Evolutionary conservation across 2,329 filamentous ascomycete species (phyloP).

Genomic region (Neurospora sp.): DNA sequence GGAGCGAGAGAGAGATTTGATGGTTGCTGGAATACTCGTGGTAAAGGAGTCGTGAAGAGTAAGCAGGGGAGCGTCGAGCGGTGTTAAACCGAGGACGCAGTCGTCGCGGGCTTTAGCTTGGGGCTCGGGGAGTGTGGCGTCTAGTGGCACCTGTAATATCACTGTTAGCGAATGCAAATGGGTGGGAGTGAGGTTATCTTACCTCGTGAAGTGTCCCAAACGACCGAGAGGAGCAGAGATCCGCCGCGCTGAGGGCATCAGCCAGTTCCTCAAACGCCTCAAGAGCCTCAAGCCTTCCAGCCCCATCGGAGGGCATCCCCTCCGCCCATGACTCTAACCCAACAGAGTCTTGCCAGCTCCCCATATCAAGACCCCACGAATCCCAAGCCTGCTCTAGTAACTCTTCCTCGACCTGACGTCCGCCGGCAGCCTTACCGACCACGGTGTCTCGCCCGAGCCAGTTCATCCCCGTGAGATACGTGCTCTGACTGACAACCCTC

Average conservation of each 20-base stretch:
- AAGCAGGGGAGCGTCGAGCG: conserved; percentile 36
- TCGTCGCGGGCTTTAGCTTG: conserved; percentile 37
- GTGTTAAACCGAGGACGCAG: conserved; percentile 35
- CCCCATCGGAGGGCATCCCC: conserved; percentile 7
- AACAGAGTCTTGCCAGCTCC: conserved; percentile 41
- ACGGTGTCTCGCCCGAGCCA: conserved; percentile 56
- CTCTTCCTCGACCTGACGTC: conserved; percentile 46
- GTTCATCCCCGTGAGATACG: conserved; percentile 72
- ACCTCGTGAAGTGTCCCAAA: conserved; percentile 33
- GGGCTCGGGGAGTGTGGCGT: conserved; percentile 53
- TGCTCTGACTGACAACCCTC: conserved; percentile 71
- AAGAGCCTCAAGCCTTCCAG: conserved; percentile 29
- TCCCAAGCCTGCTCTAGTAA: conserved; percentile 55
- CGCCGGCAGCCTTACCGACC: conserved; percentile 23
- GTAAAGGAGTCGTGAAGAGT: conserved; percentile 23
- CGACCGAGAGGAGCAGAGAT: conserved; percentile 45
- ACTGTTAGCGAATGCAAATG: conserved; percentile 4
- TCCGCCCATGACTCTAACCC: conserved; percentile 31
- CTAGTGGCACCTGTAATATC: conserved; percentile 37
- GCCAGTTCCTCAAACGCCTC: conserved; percentile 43
- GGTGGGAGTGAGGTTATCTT: conserved; percentile 1
- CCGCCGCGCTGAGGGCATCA: conserved; percentile 55
- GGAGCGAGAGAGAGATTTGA: conserved; percentile 25
- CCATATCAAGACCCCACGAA: conserved; percentile 56
- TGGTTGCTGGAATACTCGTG: conserved; percentile 22